Evolutionary conservation across 257 asterid species (phyloP).

Genomic region (Solanum appendiculatum): DNA sequence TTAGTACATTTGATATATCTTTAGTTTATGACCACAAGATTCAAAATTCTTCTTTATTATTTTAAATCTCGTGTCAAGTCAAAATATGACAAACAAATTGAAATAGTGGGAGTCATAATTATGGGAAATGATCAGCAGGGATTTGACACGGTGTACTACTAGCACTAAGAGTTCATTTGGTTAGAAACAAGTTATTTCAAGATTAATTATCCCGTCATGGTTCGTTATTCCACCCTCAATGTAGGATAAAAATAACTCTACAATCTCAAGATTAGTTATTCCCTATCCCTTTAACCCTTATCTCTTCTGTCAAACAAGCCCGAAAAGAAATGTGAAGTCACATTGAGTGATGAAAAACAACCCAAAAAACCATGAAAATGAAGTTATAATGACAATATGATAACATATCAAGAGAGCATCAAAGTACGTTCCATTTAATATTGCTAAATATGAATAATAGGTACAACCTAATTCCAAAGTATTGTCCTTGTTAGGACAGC

Average conservation of each 20-base stretch:
- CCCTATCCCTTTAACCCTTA: no score
- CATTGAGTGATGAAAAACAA: not conserved
- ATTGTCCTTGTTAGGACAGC: not conserved
- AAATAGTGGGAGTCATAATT: no score
- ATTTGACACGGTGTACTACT: not conserved
- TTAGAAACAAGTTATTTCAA: no score
- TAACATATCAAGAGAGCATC: not conserved
- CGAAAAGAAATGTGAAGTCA: not conserved
- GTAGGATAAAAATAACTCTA: not conserved
- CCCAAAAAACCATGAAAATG: not conserved
- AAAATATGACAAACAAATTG: no score
- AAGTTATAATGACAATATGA: not conserved
- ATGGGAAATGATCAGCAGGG: not conserved
- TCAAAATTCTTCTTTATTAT: no score
- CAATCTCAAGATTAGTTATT: no score
- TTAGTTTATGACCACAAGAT: no score
- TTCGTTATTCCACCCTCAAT: not conserved
- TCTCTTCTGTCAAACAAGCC: not conserved
- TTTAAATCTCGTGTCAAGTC: no score
- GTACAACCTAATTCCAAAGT: not conserved
- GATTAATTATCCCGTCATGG: accelerated
- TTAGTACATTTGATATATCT: no score
- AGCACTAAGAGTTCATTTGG: not conserved
- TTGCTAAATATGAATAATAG: not conserved
- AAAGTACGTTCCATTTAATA: not conserved